Conservation (phyloP, 257 asterid species). For the Vinca minor region DNA sequence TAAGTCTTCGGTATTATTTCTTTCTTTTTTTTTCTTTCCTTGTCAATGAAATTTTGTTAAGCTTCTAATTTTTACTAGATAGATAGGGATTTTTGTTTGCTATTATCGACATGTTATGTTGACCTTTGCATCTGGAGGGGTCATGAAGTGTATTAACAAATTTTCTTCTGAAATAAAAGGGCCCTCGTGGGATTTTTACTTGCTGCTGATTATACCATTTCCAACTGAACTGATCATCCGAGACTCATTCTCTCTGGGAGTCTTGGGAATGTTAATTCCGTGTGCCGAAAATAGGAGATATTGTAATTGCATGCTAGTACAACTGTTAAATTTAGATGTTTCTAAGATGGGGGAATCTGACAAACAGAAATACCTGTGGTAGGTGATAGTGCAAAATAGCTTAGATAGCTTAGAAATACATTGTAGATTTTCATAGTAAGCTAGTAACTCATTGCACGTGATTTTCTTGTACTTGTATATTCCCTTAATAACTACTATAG, state of each 20-base stretch:
- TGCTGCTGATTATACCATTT: neutral
- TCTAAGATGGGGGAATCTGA: neutral
- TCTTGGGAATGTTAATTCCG: neutral
- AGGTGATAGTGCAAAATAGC: neutral
- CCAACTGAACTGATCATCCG: neutral
- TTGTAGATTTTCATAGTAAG: neutral
- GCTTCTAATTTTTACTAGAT: neutral
- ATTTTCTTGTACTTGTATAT: neutral
- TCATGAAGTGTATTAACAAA: neutral
- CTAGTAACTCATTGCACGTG: neutral
- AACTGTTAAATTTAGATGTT: neutral
- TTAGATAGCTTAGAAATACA: neutral
- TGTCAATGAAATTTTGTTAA: neutral
- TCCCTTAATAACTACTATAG: neutral
- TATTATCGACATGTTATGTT: neutral
- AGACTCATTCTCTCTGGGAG: neutral
- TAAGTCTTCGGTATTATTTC: conserved; percentile 37
- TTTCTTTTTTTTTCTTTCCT: conserved; percentile 6
- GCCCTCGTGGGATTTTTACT: neutral
- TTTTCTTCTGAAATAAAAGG: neutral
- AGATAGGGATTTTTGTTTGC: neutral
- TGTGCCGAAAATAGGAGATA: neutral
- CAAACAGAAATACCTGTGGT: neutral
- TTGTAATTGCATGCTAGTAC: neutral
- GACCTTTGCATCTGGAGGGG: neutral